Percentiles rank a stretch among this genome's conserved stretches.
Evolutionary conservation across 345 rosid species (phyloP).

Genomic region (Eucalyptus curtisii): DNA sequence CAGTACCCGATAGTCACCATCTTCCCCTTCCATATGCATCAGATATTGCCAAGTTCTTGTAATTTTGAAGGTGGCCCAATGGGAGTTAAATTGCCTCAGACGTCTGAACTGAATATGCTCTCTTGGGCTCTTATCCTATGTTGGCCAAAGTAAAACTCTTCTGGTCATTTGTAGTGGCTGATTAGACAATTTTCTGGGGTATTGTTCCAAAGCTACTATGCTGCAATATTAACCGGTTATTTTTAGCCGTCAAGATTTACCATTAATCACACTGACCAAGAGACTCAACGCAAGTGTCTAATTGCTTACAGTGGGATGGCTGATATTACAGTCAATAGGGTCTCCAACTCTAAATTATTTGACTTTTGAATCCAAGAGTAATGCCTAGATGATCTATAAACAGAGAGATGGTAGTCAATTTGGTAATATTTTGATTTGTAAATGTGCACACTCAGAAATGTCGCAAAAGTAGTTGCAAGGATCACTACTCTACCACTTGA

Average conservation of each 20-base stretch:
- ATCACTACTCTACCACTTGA: conserved; percentile 64
- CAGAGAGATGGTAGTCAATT: not conserved
- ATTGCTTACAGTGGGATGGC: not conserved
- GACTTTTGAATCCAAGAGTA: not conserved
- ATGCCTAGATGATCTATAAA: not conserved
- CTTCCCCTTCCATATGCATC: not conserved
- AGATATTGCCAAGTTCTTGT: not conserved
- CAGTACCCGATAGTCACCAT: not conserved
- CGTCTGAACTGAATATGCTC: not conserved
- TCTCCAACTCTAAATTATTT: not conserved
- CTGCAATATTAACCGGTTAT: not conserved
- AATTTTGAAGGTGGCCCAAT: no score
- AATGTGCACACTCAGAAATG: conserved; percentile 21
- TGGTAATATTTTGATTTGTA: not conserved
- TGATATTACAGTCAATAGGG: not conserved
- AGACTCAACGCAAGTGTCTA: not conserved
- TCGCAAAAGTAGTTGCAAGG: conserved; percentile 42
- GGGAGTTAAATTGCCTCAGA: not conserved
- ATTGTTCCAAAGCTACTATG: not conserved
- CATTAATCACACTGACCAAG: not conserved
- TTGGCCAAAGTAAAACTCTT: not conserved
- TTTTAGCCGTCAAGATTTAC: not conserved
- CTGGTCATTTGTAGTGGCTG: not conserved
- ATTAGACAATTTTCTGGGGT: not conserved
- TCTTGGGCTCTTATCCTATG: not conserved